Evolutionary conservation across 345 rosid species (phyloP), one percentile per base, ranked within the genome.

Genomic region (Nephelium lappaceum): DNA sequence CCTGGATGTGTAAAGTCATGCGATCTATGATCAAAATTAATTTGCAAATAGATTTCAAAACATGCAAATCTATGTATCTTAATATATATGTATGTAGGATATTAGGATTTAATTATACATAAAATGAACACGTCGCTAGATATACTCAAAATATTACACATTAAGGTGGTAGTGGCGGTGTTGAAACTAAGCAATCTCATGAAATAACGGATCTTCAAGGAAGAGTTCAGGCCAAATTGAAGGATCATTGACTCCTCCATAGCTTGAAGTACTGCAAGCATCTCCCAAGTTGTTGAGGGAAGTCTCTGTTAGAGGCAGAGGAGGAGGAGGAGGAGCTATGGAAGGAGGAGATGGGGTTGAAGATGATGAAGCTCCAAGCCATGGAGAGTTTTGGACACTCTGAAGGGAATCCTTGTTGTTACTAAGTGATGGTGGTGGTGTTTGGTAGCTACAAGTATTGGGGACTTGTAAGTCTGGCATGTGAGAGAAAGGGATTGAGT

Each of bases 151-250:
- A 24, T 66, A 76, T 63, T 65, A 64, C 74, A 77, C 64, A 77
- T 67, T 62, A 75, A 78, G 69, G 23, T 45, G 55, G 72, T 62
- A 53, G 71, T 65, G 82, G 71, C 39, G 45, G 39, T 31, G 1
- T 31, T 38, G 57, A 49, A 14, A 79, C 78, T 82, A 84, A 57
- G 85, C 74, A 82, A 84, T 83, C 72, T 86, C 88, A 73, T 81
- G 78, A 78, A 87, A 90, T 27, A 88, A 78, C 74, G 88, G 85
- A 49, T 90, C 87, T 43, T 90, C 89, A n/a, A 90, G 87, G 71
- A 87, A 69, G 6, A 87, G 73, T 38, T 85, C 86, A 2, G 87
- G 83, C 92, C 92, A 87, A 51, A 63, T 64, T 11, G 89, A 76
- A 67, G 84, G 31, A 71, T 78, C 80, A 45, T n/a, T 23, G 5